Evolutionary conservation across 257 asterid species (phyloP).

Genomic region (Solanum corneliomulleri): DNA sequence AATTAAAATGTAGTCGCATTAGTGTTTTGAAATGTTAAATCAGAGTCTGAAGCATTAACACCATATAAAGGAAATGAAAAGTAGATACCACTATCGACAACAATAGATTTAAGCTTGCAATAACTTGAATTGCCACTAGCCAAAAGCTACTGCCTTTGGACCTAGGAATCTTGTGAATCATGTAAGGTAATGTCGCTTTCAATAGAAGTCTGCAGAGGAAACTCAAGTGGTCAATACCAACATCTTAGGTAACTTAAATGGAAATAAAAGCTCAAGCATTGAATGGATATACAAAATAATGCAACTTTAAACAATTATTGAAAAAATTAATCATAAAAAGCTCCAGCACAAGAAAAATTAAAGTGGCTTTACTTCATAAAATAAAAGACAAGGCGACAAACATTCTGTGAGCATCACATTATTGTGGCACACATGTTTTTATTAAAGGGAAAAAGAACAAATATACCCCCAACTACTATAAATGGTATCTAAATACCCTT

Average conservation of each 20-base stretch:
- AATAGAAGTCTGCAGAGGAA: slow-evolving; percentile 49
- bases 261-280: not conserved
- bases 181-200: slow-evolving; percentile 40
- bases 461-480: no score
- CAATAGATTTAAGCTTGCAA: slow-evolving; percentile 77
- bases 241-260: not conserved
- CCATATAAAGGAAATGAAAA: not conserved
- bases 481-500: no score
- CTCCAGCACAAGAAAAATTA: not conserved
- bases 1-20: not conserved
- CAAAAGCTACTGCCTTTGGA: slow-evolving; percentile 74
- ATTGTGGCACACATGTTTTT: not conserved
- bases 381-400: not conserved
- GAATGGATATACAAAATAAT: not conserved
- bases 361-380: not conserved
- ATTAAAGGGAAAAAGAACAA: no score
- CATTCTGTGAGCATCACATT: not conserved
- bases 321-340: not conserved
- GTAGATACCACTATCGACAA: slow-evolving; percentile 54
- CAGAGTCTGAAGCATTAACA: not conserved
- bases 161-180: slow-evolving; percentile 54
- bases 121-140: slow-evolving; percentile 64
- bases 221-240: not conserved
- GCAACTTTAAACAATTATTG: not conserved
- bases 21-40: not conserved